Evolutionary conservation across 768 basidiomycete genomes (phyloP), one percentile per base, ranked within the genome.

Genomic region (Hirschioporus abietinus): DNA sequence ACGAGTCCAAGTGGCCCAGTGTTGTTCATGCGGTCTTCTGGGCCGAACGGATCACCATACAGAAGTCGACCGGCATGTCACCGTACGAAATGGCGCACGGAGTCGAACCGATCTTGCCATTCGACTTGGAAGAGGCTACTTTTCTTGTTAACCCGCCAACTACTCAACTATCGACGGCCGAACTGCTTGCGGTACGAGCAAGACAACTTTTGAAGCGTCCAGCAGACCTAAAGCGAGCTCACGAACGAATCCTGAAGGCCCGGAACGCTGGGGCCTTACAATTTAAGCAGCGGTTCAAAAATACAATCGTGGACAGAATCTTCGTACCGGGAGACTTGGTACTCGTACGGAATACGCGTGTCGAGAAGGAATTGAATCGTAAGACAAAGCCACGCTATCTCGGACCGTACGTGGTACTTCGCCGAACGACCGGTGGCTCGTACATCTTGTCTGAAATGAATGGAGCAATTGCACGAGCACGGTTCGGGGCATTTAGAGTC

Each of bases 1-100:
- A 79, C 34, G 63, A 73, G 35, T 52, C 68, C 0, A 74, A 75
- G 58, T 84, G 82, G 81, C 64, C 66, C 1, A 58, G 42, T 36
- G 24, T 63, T 6, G 15, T 67, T 17, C 65, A 58, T 15, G 27
- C 25, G 24, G 64, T 64, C 1, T 59, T 71, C 17, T 72, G 71
- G 71, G 71, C 71, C 1, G 71, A 72, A 24, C 66, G 69, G 0
- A 66, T 70, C 18, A 71, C 69, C 9, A 58, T 70, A 0, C 63
- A 58, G 17, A 23, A 60, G 20, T 1, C 59, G 23, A 72, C 69
- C 1, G 71, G 71, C 0, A 59, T 30, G 18, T 71, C 71, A 8
- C 71, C 71, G 23, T 72, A 65, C 59, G 66, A 68, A 60, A 65
- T 71, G 52, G 68, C 58, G 5, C 66, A 67, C 4, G 69, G 73